Evolutionary conservation across 2,329 filamentous ascomycete genomes (phyloP), one percentile per base, ranked within the genome.

Genomic region (Colletotrichum costaricense): DNA sequence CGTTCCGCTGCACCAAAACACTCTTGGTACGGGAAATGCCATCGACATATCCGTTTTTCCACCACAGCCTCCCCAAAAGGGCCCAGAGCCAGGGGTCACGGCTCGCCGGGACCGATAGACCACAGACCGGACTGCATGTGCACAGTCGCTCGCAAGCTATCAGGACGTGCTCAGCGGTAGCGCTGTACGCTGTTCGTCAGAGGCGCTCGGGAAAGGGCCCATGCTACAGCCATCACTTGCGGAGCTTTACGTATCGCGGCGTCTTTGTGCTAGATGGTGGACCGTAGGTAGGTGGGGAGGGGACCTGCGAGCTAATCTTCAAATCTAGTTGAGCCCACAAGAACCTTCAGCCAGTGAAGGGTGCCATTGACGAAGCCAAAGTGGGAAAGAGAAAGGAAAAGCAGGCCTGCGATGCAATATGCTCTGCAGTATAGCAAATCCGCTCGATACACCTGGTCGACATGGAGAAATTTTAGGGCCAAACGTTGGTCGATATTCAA

Each of bases 121-220:
- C 58, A 62, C 66, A 56, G 46, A 68, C 66, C 62, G 55, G 52
- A 56, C 22, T 35, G 35, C 35, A 42, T 68, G 65, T 57, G 58
- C 65, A 63, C 62, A 42, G 14, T 57, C 28, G 35, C 33, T 56
- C 58, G 42, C 22, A 38, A 55, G 35, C 26, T 16, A 55, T 38
- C 54, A 55, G 56, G 49, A 69, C 30, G 58, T 62, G 38, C 57
- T 49, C 49, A 24, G 69, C 26, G 12, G 46, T 5, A n/a, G n/a
- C 33, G 49, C 49, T 28, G 33, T 28, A 69, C 30, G 19, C 63
- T 42, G 54, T 28, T 35, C 22, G 62, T 56, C 63, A 65, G 22
- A 28, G 49, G 16, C 30, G n/a, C 46, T 33, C 22, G 35, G 35
- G 35, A 42, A 65, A 65, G 33, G 52, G 63, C 11, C 63, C 35